A percentile compares a stretch with the other conserved stretches of the same genome.
These are phyloP conservation scores for Entelexis sorbosivorans DNA, from an alignment of 1,139 yeast genomes.

Conservation along the genomic window DNA sequence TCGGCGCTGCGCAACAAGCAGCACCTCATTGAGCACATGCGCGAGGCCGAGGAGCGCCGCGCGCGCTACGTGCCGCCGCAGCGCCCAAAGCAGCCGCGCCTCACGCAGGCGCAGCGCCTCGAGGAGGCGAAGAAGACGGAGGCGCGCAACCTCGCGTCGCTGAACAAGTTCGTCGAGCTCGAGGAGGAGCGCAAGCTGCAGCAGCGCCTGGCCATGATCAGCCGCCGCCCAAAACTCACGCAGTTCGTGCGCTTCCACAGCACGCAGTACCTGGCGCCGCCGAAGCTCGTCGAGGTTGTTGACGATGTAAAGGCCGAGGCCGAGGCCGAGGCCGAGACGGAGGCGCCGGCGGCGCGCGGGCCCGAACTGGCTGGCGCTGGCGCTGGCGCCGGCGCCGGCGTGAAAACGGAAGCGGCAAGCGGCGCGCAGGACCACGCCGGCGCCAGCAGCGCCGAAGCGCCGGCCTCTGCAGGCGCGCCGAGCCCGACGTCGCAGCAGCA, in stretches of 20 bases:
- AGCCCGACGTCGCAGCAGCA: too few species aligned
- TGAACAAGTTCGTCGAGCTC: conserved; percentile 69
- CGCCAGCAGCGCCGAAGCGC: too few species aligned
- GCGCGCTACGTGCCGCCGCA: conserved; percentile 37
- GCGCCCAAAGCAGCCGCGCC: conserved; percentile 28
- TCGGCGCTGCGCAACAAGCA: conserved; percentile 72
- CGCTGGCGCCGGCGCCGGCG: too few species aligned
- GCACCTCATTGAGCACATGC: conserved; percentile 61
- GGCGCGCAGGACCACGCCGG: too few species aligned
- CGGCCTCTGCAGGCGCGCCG: too few species aligned
- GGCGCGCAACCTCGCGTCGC: conserved; percentile 56
- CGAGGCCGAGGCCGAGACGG: too few species aligned
- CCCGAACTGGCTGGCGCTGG: too few species aligned
- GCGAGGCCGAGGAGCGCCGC: conserved; percentile 58
- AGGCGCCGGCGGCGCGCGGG: too few species aligned
- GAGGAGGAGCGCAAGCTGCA: conserved; percentile 71
- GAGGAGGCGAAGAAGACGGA: conserved; percentile 84
- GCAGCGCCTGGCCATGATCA: conserved; percentile 60
- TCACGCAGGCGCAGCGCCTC: conserved; percentile 79
- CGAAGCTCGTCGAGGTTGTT: conserved; percentile 8
- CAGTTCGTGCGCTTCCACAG: conserved; percentile 47
- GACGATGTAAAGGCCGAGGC: conserved; percentile 4
- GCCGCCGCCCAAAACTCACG: conserved; percentile 48
- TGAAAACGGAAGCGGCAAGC: too few species aligned
- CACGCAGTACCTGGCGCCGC: conserved; percentile 5